A percentile compares a stretch with the other conserved stretches of the same genome.
Evolutionary conservation across 331 rosid species (phyloP).

Genomic region (Arachis monticola): DNA sequence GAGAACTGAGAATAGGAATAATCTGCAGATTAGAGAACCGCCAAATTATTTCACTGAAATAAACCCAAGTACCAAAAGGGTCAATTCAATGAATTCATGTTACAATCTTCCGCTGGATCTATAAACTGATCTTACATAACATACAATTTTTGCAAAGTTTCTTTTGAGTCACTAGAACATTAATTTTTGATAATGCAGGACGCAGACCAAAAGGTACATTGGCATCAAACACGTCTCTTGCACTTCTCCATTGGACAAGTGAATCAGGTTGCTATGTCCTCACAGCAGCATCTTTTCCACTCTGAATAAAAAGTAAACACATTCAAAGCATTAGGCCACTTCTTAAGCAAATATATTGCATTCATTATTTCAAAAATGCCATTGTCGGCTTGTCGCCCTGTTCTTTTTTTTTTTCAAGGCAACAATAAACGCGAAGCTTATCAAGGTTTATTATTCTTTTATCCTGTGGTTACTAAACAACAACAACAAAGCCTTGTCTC

Average conservation of each 20-base stretch:
- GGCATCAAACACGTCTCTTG: constrained; percentile 77
- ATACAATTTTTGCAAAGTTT: neutral
- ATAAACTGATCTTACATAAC: constrained; percentile 18
- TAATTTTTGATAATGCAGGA: constrained; percentile 68
- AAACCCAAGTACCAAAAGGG: neutral
- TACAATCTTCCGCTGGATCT: constrained; percentile 25
- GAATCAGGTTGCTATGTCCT: constrained; percentile 35
- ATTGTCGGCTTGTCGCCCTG: neutral
- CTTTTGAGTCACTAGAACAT: constrained; percentile 14
- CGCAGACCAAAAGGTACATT: constrained; percentile 79
- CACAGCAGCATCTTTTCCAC: constrained; percentile 41
- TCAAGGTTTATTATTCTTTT: neutral
- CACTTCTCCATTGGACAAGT: constrained; percentile 50
- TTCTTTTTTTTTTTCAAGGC: neutral
- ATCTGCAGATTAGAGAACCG: neutral
- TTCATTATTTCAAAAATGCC: constrained; percentile 11
- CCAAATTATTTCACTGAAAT: constrained; percentile 24
- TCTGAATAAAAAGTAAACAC: constrained; percentile 37
- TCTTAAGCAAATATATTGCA: constrained; percentile 17
- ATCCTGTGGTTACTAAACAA: too few species aligned
- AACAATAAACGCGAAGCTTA: neutral
- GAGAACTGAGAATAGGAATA: too few species aligned
- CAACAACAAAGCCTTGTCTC: too few species aligned
- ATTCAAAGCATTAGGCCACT: constrained; percentile 38
- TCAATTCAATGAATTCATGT: constrained; percentile 25